Base-by-base conservation (phyloP, 2,329 filamentous ascomycete genomes). In the Pseudogymnoascus verrucosus region DNA sequence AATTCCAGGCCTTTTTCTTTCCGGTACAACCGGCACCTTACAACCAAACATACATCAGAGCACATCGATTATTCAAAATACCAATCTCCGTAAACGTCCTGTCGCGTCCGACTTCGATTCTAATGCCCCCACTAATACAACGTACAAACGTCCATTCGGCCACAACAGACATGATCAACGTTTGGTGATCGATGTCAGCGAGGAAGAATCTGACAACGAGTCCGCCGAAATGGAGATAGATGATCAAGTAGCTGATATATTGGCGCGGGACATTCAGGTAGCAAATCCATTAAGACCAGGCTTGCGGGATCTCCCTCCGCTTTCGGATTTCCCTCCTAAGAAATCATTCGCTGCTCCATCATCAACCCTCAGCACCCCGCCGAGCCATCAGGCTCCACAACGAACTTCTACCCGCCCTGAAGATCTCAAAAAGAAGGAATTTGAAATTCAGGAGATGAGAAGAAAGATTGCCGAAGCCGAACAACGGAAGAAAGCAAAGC, bases 181-280 rank as follows among this genome's bases (percentile, higher is more conserved):
- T 2, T 83, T 96, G 62, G 84, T 96, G 40, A 96, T 96, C 68
- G 85, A 96, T 67, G 88, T 96, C 40, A 96, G 91, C 71, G 93
- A 96, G 28, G 85, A 73, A 28, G 84, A 80, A 23, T 80, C 78
- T 5, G 81, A 83, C 39, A 82, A 85, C 60, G 84, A 85, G 63
- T 84, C 87, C 67, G 80, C 86, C 57, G 86, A 86, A 64, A 89
- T 88, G 85, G 87, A 89, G 36, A 79, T 88, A 23, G 76, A 78
- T 36, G 76, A 77, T 62, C 84, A 84, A 26, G 68, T 84, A 82
- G 57, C 80, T 79, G 71, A 73, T 26, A 11, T 23, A 7, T 40
- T 2, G n/a, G 23, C n/a, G 42, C 62, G n/a, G 26, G 26, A 31
- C n/a, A 21, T 42, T 76, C 75, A 54, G 75, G 71, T 61, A 73